Evolutionary conservation across 148 eudicot genomes (phyloP), one percentile per base, ranked within the genome.

Genomic region (Amaranthus palmeri): DNA sequence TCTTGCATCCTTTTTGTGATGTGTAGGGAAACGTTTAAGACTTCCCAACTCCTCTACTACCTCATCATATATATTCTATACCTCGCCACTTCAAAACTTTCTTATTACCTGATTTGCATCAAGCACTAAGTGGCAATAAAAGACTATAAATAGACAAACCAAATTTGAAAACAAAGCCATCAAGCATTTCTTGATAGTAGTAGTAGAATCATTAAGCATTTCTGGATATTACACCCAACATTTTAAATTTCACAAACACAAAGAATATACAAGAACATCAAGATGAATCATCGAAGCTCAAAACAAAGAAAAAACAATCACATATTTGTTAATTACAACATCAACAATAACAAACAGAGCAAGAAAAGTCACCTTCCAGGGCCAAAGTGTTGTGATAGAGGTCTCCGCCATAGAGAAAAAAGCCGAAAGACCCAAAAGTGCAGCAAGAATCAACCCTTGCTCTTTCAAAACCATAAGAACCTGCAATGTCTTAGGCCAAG

Each of bases 391-490:
- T 18, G 98, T 93, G 71, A 93, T 91, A 7, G 98, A 86, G 68
- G 98, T 93, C 80, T 93, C 98, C 13, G 98, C 98, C 98, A 93
- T 89, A 10, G 97, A 93, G 83, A 93, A 93, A 65, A 93, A 93
- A 0, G 98, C 98, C 10, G 98, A 93, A 46, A 93, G 85, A 63
- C 97, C 76, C 79, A 93, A 78, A 69, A 93, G 87, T 10, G 83
- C 87, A 49, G 87, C 92, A 62, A 95, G 83, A 43, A 95, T 57
- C 84, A 95, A 83, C 17, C 98, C 98, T 47, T 95, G 98, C 79
- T 89, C 91, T 72, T 81, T 88, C 41, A 95, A 82, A 49, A 95
- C 87, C 65, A 10, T 72, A 59, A 95, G 85, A 77, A 91, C 90
- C 80, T 87, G 92, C 84, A 81, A 75, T 59, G 88, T 83, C 81